Evolutionary conservation across 2,329 filamentous ascomycete species (phyloP).

Genomic region (Sporothrix pallida): DNA sequence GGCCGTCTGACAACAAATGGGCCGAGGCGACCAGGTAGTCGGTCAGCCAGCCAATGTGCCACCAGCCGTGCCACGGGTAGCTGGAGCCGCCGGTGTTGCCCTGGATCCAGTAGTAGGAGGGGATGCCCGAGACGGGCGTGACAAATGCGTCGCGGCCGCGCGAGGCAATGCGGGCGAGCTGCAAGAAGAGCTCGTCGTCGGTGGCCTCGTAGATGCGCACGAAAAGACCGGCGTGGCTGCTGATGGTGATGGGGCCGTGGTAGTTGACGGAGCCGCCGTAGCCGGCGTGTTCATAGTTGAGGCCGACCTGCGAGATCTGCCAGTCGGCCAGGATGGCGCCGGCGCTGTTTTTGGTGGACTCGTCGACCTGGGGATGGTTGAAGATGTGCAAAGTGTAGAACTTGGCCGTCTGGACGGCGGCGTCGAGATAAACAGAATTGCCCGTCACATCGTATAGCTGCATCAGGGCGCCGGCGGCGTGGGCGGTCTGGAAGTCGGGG

Average conservation of each 20-base stretch:
- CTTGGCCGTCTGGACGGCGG: conserved; percentile 30
- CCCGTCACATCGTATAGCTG: conserved; percentile 33
- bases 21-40: conserved; percentile 34
- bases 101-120: conserved; percentile 35
- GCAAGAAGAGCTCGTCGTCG: conserved; percentile 30
- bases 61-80: conserved; percentile 37
- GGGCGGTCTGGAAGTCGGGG: conserved; percentile 32
- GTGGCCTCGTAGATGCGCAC: conserved; percentile 34
- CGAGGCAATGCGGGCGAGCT: conserved; percentile 33
- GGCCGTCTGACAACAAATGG: conserved; percentile 29
- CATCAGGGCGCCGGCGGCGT: conserved; percentile 32
- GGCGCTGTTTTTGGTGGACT: conserved; percentile 14
- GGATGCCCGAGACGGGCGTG: conserved; percentile 32
- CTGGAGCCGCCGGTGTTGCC: conserved; percentile 34
- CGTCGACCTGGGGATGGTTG: conserved; percentile 33
- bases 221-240: conserved; percentile 34
- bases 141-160: conserved; percentile 35
- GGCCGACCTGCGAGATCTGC: conserved; percentile 34
- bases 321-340: conserved; percentile 31
- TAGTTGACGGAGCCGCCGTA: conserved; percentile 31
- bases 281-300: conserved; percentile 35
- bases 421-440: conserved; percentile 27
- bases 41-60: conserved; percentile 37
- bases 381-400: conserved; percentile 36
- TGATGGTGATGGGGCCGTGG: conserved; percentile 34